Evolutionary conservation across 305 asterid genomes (phyloP).

Genomic region (Rubia peregrina): DNA sequence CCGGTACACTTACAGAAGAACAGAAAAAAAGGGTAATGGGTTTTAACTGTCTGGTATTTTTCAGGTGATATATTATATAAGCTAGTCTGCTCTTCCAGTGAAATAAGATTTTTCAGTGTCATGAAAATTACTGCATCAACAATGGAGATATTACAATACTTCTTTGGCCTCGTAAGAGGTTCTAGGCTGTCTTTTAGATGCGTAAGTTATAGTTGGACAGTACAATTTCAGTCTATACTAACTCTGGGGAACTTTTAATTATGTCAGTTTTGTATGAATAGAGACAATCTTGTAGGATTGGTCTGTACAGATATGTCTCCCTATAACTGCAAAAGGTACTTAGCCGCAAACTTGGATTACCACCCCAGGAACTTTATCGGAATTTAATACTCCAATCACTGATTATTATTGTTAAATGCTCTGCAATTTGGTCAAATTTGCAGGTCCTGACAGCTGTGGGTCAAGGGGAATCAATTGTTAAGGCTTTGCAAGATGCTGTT

Average conservation of each 20-base stretch:
- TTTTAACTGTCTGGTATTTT: constrained; percentile 11
- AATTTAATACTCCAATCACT: background rate
- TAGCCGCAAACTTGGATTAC: background rate
- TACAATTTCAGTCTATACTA: background rate
- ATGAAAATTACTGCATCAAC: background rate
- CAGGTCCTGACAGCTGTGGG: constrained; percentile 92
- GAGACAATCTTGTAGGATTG: background rate
- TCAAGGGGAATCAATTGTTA: constrained; percentile 75
- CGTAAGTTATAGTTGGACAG: background rate
- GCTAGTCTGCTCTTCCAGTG: constrained; percentile 2
- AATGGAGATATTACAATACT: background rate
- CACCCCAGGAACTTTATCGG: background rate
- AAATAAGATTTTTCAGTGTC: background rate
- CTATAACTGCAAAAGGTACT: background rate
- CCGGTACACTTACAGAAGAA: constrained; percentile 63
- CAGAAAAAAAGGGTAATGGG: constrained; percentile 69
- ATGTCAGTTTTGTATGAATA: background rate
- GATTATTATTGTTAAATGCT: background rate
- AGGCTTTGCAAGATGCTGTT: constrained; percentile 95
- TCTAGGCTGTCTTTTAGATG: background rate
- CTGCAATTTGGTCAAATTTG: constrained; percentile 5
- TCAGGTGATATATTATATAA: background rate
- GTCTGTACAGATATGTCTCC: background rate
- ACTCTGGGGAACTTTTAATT: background rate
- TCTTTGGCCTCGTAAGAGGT: background rate